A percentile compares a stretch with the other conserved stretches of the same genome.
Conservation (phyloP, 805 yeast species). For the Maudiozyma serrabonitensis region DNA sequence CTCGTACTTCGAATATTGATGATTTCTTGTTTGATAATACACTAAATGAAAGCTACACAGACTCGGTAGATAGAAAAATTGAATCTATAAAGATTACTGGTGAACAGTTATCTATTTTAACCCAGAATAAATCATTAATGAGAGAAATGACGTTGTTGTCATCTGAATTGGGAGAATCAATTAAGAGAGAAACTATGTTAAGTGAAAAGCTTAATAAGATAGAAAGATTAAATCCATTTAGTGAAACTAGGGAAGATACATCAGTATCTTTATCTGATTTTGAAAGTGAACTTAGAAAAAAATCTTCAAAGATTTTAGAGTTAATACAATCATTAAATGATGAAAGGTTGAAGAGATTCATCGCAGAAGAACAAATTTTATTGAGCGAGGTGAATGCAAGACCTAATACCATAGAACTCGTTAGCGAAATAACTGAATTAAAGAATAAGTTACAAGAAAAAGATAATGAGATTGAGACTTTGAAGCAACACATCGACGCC, state of each 20-base stretch:
- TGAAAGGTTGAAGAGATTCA: conserved; percentile 55
- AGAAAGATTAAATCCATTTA: not conserved
- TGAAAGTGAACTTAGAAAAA: conserved; percentile 30
- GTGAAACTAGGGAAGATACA: not conserved
- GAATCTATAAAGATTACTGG: conserved; percentile 36
- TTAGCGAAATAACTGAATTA: conserved; percentile 46
- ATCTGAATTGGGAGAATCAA: conserved; percentile 62
- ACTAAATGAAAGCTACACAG: conserved; percentile 5
- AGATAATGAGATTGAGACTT: conserved; percentile 40
- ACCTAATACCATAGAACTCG: conserved; percentile 47
- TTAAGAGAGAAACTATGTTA: conserved; percentile 55
- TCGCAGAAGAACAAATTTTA: conserved; percentile 62
- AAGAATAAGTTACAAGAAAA: conserved; percentile 38
- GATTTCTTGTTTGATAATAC: conserved; percentile 19
- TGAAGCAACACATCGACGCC: conserved; percentile 2
- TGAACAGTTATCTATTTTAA: conserved; percentile 54
- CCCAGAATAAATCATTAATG: conserved; percentile 47
- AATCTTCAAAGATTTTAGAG: conserved; percentile 37
- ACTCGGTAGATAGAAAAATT: conserved; percentile 2
- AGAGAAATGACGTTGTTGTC: conserved; percentile 61
- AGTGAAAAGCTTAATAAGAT: conserved; percentile 34
- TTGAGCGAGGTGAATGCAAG: conserved; percentile 42
- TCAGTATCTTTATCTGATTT: conserved; percentile 14
- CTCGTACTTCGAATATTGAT: conserved; percentile 7
- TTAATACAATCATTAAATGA: conserved; percentile 49